Conservation (phyloP, 2,329 filamentous ascomycete genomes). For the Colletotrichum camelliae region DNA sequence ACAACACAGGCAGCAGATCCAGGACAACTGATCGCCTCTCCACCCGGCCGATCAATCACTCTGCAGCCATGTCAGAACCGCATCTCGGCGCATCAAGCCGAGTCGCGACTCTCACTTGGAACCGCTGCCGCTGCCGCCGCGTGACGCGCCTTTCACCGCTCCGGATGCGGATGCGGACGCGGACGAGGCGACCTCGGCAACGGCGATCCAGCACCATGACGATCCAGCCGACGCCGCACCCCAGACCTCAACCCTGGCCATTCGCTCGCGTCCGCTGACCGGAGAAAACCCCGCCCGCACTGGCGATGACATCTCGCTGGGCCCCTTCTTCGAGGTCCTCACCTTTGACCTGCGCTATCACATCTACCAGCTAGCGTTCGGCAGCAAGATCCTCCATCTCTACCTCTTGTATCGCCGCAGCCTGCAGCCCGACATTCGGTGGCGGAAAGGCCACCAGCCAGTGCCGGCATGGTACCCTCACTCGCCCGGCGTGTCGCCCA, state of each 20-base stretch:
- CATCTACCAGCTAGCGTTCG: slow-evolving; percentile 21
- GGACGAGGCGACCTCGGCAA: slow-evolving; percentile 9
- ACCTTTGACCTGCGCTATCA: slow-evolving; percentile 18
- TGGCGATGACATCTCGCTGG: not conserved
- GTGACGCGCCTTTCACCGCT: slow-evolving; percentile 8
- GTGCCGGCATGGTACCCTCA: slow-evolving; percentile 19
- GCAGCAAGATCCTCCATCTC: slow-evolving; percentile 14
- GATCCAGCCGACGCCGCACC: not conserved
- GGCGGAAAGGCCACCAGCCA: slow-evolving; percentile 21
- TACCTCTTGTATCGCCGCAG: slow-evolving; percentile 21
- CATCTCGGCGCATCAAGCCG: not conserved
- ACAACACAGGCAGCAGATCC: not conserved
- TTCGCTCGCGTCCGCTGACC: not conserved
- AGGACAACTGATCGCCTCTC: not conserved
- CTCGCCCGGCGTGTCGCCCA: slow-evolving; percentile 18
- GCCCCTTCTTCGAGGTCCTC: slow-evolving; percentile 20
- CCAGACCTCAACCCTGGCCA: not conserved
- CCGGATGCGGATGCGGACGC: slow-evolving; percentile 16
- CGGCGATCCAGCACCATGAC: not conserved
- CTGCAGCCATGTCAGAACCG: slow-evolving; percentile 6
- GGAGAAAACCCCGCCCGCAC: not conserved
- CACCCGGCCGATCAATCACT: not conserved
- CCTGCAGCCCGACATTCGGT: slow-evolving; percentile 15
- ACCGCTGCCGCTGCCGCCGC: not conserved
- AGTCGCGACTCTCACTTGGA: not conserved